Percentiles rank a stretch among this genome's conserved stretches.
Evolutionary conservation across 495 filamentous ascomycete species (phyloP).

Genomic region (Pseudomonodictys pantanalensis): DNA sequence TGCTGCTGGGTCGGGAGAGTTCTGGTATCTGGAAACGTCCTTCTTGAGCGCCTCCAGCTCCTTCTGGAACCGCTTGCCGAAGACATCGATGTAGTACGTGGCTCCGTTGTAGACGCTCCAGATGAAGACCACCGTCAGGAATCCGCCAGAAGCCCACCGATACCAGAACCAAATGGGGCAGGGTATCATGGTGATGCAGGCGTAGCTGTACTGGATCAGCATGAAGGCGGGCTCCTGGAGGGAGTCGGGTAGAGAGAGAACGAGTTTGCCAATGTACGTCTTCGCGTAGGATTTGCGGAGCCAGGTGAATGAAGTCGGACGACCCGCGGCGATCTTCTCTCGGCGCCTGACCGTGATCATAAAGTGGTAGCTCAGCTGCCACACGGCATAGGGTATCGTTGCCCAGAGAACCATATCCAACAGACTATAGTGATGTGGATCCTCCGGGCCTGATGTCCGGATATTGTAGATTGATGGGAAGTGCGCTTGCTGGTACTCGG

Average conservation of each 20-base stretch:
- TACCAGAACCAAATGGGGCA: conserved; percentile 95
- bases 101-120: conserved; percentile 96
- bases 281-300: conserved; percentile 84
- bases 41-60: conserved; percentile 86
- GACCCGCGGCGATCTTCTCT: conserved; percentile 92
- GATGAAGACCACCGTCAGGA: conserved; percentile 73
- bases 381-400: conserved; percentile 83
- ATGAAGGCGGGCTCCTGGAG: conserved; percentile 92
- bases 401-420: conserved; percentile 89
- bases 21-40: conserved; percentile 89
- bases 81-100: conserved; percentile 96
- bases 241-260: conserved; percentile 68
- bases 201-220: conserved; percentile 90
- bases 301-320: conserved; percentile 97
- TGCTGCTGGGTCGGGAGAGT: conserved; percentile 12
- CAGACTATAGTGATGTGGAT: conserved; percentile 74
- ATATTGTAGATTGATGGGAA: conserved; percentile 87
- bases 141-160: conserved; percentile 70
- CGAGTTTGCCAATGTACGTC: conserved; percentile 79
- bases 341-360: conserved; percentile 88
- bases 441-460: conserved; percentile 66
- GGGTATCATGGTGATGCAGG: conserved; percentile 86
- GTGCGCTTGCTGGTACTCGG: conserved; percentile 59
- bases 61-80: conserved; percentile 93
- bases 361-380: conserved; percentile 89